phyloP scores from a whole-genome alignment of 2,329 filamentous ascomycete species.

The Trichoderma sp. region DNA sequence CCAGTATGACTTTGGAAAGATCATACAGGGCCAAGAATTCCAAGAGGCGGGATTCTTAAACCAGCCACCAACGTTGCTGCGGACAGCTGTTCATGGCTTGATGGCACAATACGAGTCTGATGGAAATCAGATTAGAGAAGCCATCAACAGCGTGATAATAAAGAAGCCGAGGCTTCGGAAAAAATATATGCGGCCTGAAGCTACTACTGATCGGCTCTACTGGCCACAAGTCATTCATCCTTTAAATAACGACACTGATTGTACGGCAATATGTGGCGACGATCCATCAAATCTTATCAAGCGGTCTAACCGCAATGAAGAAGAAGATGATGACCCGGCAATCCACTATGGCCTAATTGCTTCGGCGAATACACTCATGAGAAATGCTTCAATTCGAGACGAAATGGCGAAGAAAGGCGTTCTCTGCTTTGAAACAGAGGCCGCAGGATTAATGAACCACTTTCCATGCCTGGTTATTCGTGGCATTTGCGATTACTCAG shows the following conservation, averaged over 20 bases:
- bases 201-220: fast-evolving
- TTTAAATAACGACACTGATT: fast-evolving
- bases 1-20: not conserved
- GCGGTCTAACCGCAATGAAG: not conserved
- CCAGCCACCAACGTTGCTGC: not conserved
- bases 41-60: not conserved
- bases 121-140: not conserved
- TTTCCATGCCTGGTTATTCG: not conserved
- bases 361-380: not conserved
- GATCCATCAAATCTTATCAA: not conserved
- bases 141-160: fast-evolving
- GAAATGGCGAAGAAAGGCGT: not conserved
- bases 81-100: not conserved
- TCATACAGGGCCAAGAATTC: not conserved
- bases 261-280: fast-evolving
- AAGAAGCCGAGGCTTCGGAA: fast-evolving
- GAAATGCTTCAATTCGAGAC: not conserved
- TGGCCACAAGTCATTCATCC: not conserved
- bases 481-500: not conserved
- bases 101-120: not conserved
- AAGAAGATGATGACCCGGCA: fast-evolving
- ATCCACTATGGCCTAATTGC: not conserved
- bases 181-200: fast-evolving
- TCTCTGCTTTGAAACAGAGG: not conserved
- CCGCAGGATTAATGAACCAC: not conserved